Percentiles rank a stretch among this genome's conserved stretches.
Conservation (phyloP, 208 protist genomes). For the Acanthamoeba castellanii region DNA sequence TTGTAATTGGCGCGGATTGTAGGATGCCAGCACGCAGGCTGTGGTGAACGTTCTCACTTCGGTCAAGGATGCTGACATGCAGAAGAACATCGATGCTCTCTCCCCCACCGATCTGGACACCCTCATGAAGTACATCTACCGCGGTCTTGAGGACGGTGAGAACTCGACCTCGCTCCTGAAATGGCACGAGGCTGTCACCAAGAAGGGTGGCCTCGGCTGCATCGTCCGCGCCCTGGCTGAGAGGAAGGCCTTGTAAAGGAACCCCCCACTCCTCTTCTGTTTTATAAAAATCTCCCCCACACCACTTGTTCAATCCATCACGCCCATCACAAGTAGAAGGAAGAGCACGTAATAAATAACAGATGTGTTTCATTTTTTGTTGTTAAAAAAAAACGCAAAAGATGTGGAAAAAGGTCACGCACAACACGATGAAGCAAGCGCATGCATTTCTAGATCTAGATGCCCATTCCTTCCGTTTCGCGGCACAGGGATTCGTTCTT, state of each 20-base stretch:
- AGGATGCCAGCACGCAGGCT: conserved; percentile 74
- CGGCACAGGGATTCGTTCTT: conserved; percentile 68
- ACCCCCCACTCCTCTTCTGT: conserved; percentile 27
- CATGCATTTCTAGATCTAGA: neutral
- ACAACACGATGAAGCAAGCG: too few species aligned
- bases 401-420: neutral
- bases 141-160: conserved; percentile 78
- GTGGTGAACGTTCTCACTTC: conserved; percentile 77
- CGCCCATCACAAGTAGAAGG: neutral
- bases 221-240: conserved; percentile 83
- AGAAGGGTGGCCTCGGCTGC: conserved; percentile 83
- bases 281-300: conserved; percentile 12
- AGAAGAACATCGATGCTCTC: conserved; percentile 75
- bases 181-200: conserved; percentile 82
- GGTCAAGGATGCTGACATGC: conserved; percentile 83
- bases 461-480: conserved; percentile 60
- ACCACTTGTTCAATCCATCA: neutral
- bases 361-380: neutral
- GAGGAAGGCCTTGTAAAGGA: conserved; percentile 80
- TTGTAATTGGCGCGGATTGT: neutral
- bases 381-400: neutral
- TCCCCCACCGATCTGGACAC: conserved; percentile 78
- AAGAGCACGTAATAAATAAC: conserved; percentile 1
- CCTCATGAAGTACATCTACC: conserved; percentile 87
- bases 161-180: conserved; percentile 84